phyloP scores from a whole-genome alignment of 2,329 filamentous ascomycete species.

The Trichoderma brevicompactum region DNA sequence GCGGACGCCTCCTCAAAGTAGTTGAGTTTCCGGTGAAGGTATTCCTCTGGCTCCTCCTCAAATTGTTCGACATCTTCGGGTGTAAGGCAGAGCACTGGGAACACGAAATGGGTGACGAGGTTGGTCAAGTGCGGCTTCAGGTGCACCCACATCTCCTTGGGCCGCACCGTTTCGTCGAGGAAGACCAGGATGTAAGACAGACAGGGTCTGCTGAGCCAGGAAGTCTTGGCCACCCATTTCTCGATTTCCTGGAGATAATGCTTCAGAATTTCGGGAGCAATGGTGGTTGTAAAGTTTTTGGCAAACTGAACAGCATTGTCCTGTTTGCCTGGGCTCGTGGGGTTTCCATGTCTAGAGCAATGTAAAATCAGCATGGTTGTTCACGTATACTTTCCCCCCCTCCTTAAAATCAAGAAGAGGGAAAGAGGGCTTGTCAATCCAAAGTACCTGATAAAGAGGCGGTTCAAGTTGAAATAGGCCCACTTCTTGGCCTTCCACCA shows the following conservation, averaged over 20 bases:
- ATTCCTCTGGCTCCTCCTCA: slow-evolving; percentile 91
- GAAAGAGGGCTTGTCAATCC: background rate
- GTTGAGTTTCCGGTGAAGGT: slow-evolving; percentile 95
- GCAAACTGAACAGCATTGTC: slow-evolving; percentile 81
- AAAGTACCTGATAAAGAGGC: slow-evolving; percentile 83
- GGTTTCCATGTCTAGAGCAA: slow-evolving; percentile 80
- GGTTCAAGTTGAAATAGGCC: slow-evolving; percentile 97
- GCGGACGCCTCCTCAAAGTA: slow-evolving; percentile 97
- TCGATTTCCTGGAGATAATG: slow-evolving; percentile 94
- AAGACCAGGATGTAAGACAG: slow-evolving; percentile 93
- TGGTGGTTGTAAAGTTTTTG: slow-evolving; percentile 86
- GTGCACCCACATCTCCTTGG: slow-evolving; percentile 95
- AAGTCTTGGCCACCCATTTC: slow-evolving; percentile 93
- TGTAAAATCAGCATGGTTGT: background rate
- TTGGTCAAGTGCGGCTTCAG: slow-evolving; percentile 93
- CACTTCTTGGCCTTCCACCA: slow-evolving; percentile 99
- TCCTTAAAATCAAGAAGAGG: background rate
- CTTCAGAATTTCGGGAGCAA: slow-evolving; percentile 95
- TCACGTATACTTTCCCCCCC: background rate
- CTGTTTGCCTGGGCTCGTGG: slow-evolving; percentile 71
- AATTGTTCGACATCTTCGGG: slow-evolving; percentile 94
- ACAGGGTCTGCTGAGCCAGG: slow-evolving; percentile 93
- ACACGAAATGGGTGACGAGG: slow-evolving; percentile 91
- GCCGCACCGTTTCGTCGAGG: slow-evolving; percentile 95
- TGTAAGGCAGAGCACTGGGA: slow-evolving; percentile 90